phyloP scores from a whole-genome alignment of 116 monocot species.

The Posidonia oceanica region DNA sequence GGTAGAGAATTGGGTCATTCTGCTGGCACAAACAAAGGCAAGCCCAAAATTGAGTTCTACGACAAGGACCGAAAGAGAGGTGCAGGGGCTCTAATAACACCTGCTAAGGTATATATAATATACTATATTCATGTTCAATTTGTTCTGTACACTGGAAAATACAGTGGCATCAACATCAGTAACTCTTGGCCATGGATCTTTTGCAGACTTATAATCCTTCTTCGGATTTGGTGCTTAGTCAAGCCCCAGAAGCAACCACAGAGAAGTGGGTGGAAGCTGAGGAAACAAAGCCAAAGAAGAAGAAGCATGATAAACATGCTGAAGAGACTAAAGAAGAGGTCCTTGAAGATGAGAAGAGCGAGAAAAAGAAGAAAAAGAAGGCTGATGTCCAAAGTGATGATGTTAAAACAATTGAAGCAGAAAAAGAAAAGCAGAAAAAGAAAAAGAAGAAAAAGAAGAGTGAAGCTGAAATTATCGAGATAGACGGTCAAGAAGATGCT shows the following conservation, averaged over 20 bases:
- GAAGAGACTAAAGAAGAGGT: conserved; percentile 1
- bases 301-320: background rate
- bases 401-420: conserved; percentile 4
- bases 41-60: conserved; percentile 88
- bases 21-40: conserved; percentile 74
- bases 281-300: conserved; percentile 14
- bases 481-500: background rate
- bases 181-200: background rate
- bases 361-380: conserved; percentile 36
- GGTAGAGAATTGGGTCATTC: conserved; percentile 73
- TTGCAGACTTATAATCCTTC: conserved; percentile 82
- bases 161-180: background rate
- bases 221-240: conserved; percentile 55
- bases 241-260: conserved; percentile 4
- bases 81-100: conserved; percentile 58
- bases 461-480: conserved; percentile 11
- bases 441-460: conserved; percentile 33
- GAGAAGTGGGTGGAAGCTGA: conserved; percentile 38
- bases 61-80: conserved; percentile 93
- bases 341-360: conserved; percentile 11
- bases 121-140: background rate
- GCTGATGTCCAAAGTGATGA: conserved; percentile 6
- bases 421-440: conserved; percentile 18
- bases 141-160: background rate
- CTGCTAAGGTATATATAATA: conserved; percentile 59